Evolutionary conservation across 495 filamentous ascomycete genomes (phyloP).

Genomic region (Chlorociboria aeruginascens): DNA sequence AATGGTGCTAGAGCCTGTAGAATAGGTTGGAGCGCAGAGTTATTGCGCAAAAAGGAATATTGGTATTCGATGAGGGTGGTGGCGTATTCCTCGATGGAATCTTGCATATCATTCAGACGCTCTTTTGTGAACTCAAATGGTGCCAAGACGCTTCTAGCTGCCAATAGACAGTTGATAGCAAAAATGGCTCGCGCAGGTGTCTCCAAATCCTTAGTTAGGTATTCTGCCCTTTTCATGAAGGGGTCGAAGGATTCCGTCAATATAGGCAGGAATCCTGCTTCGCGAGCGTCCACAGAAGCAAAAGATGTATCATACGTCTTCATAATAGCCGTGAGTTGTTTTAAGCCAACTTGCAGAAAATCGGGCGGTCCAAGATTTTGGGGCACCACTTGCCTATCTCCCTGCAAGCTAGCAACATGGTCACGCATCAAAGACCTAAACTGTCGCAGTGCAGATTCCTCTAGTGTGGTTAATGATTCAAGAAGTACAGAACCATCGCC

Average conservation of each 20-base stretch:
- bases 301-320: slow-evolving; percentile 77
- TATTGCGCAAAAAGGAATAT: slow-evolving; percentile 54
- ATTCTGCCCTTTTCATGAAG: slow-evolving; percentile 62
- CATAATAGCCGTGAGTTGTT: slow-evolving; percentile 60
- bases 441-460: slow-evolving; percentile 68
- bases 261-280: slow-evolving; percentile 64
- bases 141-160: slow-evolving; percentile 36
- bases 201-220: slow-evolving; percentile 48
- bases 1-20: slow-evolving; percentile 42
- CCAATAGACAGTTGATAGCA: slow-evolving; percentile 66
- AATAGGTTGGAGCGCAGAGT: slow-evolving; percentile 62
- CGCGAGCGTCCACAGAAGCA: slow-evolving; percentile 36
- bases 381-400: slow-evolving; percentile 52
- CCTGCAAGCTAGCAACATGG: slow-evolving; percentile 58
- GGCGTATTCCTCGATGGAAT: slow-evolving; percentile 28
- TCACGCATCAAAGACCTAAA: slow-evolving; percentile 73
- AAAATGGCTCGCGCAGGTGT: slow-evolving; percentile 58
- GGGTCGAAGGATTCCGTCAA: slow-evolving; percentile 76
- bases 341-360: slow-evolving; percentile 72
- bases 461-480: slow-evolving; percentile 51
- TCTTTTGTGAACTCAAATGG: slow-evolving; percentile 44
- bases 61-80: slow-evolving; percentile 41
- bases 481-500: slow-evolving; percentile 57
- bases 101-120: slow-evolving; percentile 32
- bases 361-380: slow-evolving; percentile 66